These are phyloP conservation scores for Colletotrichum musicola DNA, from an alignment of 2,329 filamentous ascomycete genomes.

Conservation along the genomic window DNA sequence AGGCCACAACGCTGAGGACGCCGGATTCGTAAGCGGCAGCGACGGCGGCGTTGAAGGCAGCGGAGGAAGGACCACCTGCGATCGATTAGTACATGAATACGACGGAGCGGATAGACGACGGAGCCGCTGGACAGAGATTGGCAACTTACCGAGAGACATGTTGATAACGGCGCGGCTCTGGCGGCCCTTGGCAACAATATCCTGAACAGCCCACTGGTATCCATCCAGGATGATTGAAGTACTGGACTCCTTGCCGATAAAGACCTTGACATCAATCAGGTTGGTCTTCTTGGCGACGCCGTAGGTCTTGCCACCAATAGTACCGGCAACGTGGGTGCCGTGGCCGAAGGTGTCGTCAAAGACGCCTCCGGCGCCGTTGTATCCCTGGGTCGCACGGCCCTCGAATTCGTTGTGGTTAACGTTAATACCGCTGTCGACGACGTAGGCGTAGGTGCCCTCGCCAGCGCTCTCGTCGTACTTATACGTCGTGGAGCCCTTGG, in stretches of 20 bases:
- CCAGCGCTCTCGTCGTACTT: constrained; percentile 51
- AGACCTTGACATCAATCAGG: constrained; percentile 61
- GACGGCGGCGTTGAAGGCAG: constrained; percentile 64
- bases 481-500: constrained; percentile 43
- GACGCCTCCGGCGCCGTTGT: constrained; percentile 42
- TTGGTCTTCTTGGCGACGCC: constrained; percentile 58
- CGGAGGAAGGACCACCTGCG: constrained; percentile 56
- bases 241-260: constrained; percentile 50
- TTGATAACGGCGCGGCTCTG: constrained; percentile 54
- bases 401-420: constrained; percentile 47
- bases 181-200: constrained; percentile 46
- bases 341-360: constrained; percentile 55
- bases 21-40: constrained; percentile 58
- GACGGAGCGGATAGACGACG: background rate
- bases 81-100: background rate
- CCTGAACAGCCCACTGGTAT: constrained; percentile 50
- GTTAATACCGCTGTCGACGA: constrained; percentile 57
- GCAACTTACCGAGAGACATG: constrained; percentile 54
- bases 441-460: constrained; percentile 52
- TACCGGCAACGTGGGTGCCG: constrained; percentile 56
- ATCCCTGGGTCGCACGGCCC: constrained; percentile 42
- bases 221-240: constrained; percentile 45
- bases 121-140: too few relatives aligned
- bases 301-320: constrained; percentile 51
- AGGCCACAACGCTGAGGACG: constrained; percentile 65